Evolutionary conservation across 73 alveolate species (phyloP).

Genomic region (Stentor coeruleus): DNA sequence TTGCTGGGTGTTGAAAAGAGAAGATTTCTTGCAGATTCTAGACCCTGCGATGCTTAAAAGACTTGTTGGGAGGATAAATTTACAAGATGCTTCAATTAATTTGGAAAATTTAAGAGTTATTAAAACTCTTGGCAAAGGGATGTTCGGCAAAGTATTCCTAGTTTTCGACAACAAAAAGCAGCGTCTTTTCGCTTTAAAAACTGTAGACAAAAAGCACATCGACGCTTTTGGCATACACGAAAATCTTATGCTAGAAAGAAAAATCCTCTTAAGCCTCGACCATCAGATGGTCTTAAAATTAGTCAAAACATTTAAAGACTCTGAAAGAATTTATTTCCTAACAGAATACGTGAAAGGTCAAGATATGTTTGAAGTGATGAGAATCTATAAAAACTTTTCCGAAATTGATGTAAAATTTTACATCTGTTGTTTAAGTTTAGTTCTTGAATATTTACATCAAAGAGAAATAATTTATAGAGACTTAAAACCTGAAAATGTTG

Average conservation of each 20-base stretch:
- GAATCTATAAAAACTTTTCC: slow-evolving; percentile 33
- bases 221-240: slow-evolving; percentile 41
- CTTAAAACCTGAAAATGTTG: slow-evolving; percentile 70
- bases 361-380: slow-evolving; percentile 49
- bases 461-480: slow-evolving; percentile 57
- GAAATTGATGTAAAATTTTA: slow-evolving; percentile 39
- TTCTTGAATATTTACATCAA: slow-evolving; percentile 67
- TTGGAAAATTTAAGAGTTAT: slow-evolving; percentile 60
- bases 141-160: slow-evolving; percentile 60
- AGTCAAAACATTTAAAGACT: slow-evolving; percentile 48
- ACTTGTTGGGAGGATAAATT: slow-evolving; percentile 45
- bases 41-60: slow-evolving; percentile 37
- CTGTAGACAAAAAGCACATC: slow-evolving; percentile 39
- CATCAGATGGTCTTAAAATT: slow-evolving; percentile 54
- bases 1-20: slow-evolving; percentile 31
- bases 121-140: slow-evolving; percentile 66
- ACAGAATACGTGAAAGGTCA: slow-evolving; percentile 66
- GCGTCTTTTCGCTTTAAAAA: slow-evolving; percentile 60
- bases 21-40: slow-evolving; percentile 40
- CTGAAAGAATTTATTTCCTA: slow-evolving; percentile 50
- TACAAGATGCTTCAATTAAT: slow-evolving; percentile 57
- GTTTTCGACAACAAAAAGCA: slow-evolving; percentile 44
- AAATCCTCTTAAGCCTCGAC: slow-evolving; percentile 33
- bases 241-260: slow-evolving; percentile 44
- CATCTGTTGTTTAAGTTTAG: slow-evolving; percentile 48